phyloP scores from a whole-genome alignment of 192 early-diverging fungal species.

The Coemansia sp. region DNA sequence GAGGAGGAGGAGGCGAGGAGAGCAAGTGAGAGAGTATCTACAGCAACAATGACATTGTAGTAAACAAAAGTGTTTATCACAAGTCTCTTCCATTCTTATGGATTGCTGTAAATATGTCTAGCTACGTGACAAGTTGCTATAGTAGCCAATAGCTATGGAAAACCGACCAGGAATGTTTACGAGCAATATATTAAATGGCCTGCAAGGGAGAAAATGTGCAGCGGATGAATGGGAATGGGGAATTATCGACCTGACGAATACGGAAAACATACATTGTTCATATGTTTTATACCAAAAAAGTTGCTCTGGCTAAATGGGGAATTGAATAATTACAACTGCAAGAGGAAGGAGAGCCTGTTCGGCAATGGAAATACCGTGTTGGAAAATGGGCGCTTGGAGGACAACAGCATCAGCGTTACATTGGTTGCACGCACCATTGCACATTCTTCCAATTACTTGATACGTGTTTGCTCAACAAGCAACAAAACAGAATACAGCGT shows the following conservation, averaged over 20 bases:
- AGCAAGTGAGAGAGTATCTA: no score
- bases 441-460: no score
- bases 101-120: not conserved
- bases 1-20: no score
- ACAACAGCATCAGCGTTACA: no score
- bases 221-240: constrained; percentile 5
- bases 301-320: not conserved
- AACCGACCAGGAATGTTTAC: not conserved
- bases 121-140: not conserved
- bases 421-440: no score
- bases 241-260: not conserved
- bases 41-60: not conserved
- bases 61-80: not conserved
- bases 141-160: not conserved
- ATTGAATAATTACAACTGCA: not conserved
- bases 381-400: no score
- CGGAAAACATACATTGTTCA: not conserved
- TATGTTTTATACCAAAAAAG: not conserved
- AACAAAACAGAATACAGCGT: not conserved
- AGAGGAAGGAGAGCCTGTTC: not conserved
- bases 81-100: not conserved
- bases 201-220: not conserved
- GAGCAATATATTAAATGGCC: not conserved
- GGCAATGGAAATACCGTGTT: no score
- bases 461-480: no score